phyloP scores from a whole-genome alignment of 2,329 filamentous ascomycete species.

The Pezicula neosporulosa region DNA sequence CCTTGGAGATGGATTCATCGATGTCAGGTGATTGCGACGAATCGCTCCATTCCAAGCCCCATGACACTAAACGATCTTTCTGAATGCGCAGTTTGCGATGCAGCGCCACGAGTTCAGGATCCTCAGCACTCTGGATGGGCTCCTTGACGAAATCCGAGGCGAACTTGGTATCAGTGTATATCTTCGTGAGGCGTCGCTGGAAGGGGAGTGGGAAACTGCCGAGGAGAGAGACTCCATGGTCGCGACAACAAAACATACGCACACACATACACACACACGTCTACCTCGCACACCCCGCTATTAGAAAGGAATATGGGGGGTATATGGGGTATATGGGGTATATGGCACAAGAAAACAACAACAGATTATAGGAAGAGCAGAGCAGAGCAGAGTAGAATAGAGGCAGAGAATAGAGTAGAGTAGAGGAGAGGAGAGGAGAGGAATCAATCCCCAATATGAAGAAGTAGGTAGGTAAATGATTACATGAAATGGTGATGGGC shows the following conservation, averaged over 20 bases:
- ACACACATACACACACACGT: not conserved
- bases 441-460: too few relatives aligned
- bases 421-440: too few relatives aligned
- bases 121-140: slow-evolving; percentile 57
- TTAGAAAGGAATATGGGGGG: too few relatives aligned
- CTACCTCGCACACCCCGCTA: not conserved
- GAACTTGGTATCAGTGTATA: slow-evolving; percentile 80
- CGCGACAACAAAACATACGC: not conserved
- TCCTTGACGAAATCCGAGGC: slow-evolving; percentile 71
- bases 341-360: too few relatives aligned
- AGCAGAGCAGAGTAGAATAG: too few relatives aligned
- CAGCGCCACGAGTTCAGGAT: slow-evolving; percentile 67
- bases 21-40: slow-evolving; percentile 66
- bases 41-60: slow-evolving; percentile 81
- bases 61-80: slow-evolving; percentile 57
- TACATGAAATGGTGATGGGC: too few relatives aligned
- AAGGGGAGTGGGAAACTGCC: slow-evolving; percentile 36
- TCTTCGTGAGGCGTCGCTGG: slow-evolving; percentile 62
- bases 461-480: too few relatives aligned
- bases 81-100: slow-evolving; percentile 78
- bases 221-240: slow-evolving; percentile 26
- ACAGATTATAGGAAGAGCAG: too few relatives aligned
- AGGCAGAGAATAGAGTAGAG: too few relatives aligned
- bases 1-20: slow-evolving; percentile 66
- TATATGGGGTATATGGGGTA: too few relatives aligned